Conservation (phyloP, 2,329 filamentous ascomycete genomes). For the Epichloe uncinata region DNA sequence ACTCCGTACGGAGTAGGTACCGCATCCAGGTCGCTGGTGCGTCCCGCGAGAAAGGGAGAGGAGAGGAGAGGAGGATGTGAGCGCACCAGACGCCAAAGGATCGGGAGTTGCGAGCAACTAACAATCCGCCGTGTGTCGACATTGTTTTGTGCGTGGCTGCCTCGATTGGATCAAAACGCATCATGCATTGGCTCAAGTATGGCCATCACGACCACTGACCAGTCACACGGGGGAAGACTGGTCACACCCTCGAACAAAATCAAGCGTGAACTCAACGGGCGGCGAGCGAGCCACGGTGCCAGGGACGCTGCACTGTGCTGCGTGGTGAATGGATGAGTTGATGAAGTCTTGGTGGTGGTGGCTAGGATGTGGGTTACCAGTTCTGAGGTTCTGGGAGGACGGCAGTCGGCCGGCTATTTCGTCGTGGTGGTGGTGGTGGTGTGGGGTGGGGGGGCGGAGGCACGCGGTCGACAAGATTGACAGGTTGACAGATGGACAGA, state of each 20-base stretch:
- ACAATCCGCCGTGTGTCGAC: not conserved
- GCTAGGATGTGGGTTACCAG: not conserved
- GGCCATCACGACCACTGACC: not conserved
- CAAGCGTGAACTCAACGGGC: too few species aligned
- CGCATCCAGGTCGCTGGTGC: not conserved
- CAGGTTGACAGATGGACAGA: too few species aligned
- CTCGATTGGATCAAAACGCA: not conserved
- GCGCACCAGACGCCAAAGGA: not conserved
- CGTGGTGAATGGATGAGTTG: not conserved
- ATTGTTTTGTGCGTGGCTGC: not conserved
- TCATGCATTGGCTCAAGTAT: not conserved
- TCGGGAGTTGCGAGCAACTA: not conserved
- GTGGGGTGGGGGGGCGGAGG: not conserved
- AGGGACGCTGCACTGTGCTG: not conserved
- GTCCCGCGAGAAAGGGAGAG: not conserved
- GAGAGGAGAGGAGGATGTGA: too few species aligned
- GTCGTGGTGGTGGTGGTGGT: too few species aligned
- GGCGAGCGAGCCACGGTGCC: too few species aligned
- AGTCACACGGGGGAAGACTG: not conserved
- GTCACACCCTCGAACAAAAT: not conserved
- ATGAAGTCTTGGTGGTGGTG: not conserved
- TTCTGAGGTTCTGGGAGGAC: slow-evolving; percentile 1
- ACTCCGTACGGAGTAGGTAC: too few species aligned
- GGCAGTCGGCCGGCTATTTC: not conserved
- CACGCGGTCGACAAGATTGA: too few species aligned